Base-by-base conservation (phyloP, 1,284 basidiomycete genomes). In the Naganishia albida region DNA sequence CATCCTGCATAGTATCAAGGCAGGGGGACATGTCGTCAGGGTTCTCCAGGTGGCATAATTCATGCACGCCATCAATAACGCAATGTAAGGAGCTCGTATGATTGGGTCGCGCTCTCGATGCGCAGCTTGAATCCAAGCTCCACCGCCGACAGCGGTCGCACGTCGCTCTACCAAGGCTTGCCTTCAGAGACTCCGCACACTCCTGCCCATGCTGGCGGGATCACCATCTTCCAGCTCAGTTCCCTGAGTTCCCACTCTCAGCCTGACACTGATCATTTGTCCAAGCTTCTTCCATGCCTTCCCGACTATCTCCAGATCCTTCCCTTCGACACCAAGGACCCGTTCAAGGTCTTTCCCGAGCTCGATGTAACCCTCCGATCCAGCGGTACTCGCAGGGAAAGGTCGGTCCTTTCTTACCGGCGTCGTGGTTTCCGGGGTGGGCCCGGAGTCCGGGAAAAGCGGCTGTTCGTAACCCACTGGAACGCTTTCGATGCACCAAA, bases 261-360 rank as follows among this genome's bases (percentile, higher is more conserved):
- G 6, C 16, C 57, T 25, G 12, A 40, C 20, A n/a, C 38, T 49
- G 20, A 60, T 60, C 46, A 60, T 38, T 20, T 60, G 57, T 39
- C 57, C 57, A 34, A 60, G 30, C 49, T 60, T 60, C 38, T 49
- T 60, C 57, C 57, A 60, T n/a, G 57, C 57, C 25, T 60, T 60
- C 38, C 46, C 15, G 20, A 46, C 25, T 8, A 40, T 60, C 15
- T 60, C 57, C 38, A 39, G 20, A 25, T 50, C 57, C 46, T 60
- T 60, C 16, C 46, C 57, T 10, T 15, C 30, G 7, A 50, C 30
- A 7, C 25, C n/a, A 7, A 60, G 34, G 30, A 28, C 23, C 2
- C n/a, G 20, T 15, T 25, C 13, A 10, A 60, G 34, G 23, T 49
- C 46, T 26, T 60, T 46, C 4, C 57, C 57, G 15, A 60, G 38